Evolutionary conservation across 23 red algal genomes (phyloP).

Genomic region (Pyropia yezoensis): DNA sequence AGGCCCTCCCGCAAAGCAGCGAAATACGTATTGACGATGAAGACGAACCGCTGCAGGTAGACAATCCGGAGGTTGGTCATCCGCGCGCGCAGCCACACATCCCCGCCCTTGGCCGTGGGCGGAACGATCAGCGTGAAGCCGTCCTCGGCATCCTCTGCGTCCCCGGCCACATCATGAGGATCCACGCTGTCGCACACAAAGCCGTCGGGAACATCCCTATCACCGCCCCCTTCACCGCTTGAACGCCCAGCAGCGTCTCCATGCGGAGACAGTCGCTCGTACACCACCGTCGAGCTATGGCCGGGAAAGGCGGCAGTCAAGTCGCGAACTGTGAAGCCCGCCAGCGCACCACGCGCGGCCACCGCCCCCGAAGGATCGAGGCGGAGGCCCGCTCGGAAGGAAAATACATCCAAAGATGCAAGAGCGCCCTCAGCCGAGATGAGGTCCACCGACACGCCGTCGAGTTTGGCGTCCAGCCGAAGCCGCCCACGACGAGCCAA

Average conservation of each 20-base stretch:
- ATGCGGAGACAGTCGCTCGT: too few relatives aligned
- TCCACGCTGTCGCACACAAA: too few relatives aligned
- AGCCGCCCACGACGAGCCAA: constrained; percentile 36
- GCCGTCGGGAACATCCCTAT: too few relatives aligned
- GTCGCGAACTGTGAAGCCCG: constrained; percentile 40
- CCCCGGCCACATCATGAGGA: too few relatives aligned
- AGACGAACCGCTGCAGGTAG: constrained; percentile 54
- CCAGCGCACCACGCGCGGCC: constrained; percentile 33
- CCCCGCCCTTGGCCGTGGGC: constrained; percentile 8
- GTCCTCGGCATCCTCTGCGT: constrained; percentile 4
- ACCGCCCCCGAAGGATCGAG: constrained; percentile 14
- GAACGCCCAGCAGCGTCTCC: too few relatives aligned
- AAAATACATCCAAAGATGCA: constrained; percentile 41
- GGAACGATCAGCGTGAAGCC: constrained; percentile 44
- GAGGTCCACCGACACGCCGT: constrained; percentile 29
- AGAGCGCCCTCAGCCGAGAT: constrained; percentile 57
- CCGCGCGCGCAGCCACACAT: constrained; percentile 41
- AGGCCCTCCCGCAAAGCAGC: constrained; percentile 43
- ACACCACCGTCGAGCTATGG: too few relatives aligned
- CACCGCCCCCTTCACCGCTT: too few relatives aligned
- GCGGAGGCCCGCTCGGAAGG: too few relatives aligned
- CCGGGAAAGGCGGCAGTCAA: constrained; percentile 29
- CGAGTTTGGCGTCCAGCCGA: constrained; percentile 33
- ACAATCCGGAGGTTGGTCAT: constrained; percentile 58
- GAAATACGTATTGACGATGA: constrained; percentile 63